Evolutionary conservation across 1,284 basidiomycete species (phyloP).

Genomic region (Naganishia sp.): DNA sequence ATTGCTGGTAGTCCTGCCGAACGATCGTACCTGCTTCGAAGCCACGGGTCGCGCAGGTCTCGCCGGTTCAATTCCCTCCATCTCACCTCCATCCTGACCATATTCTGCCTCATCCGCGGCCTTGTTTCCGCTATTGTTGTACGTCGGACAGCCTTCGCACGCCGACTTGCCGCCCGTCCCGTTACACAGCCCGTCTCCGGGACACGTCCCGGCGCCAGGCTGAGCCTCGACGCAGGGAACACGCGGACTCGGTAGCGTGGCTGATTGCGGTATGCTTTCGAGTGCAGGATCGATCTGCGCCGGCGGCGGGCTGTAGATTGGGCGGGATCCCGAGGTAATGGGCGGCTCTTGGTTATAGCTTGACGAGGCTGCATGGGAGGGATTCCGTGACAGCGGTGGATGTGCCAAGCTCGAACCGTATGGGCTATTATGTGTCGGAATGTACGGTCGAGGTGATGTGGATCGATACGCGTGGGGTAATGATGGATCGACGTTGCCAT

Average conservation of each 20-base stretch:
- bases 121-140: conserved; percentile 68
- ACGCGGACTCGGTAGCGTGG: background rate
- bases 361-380: background rate
- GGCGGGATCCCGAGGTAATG: background rate
- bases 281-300: background rate
- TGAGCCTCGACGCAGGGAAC: conserved; percentile 3
- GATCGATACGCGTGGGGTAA: conserved; percentile 13
- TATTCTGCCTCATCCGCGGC: conserved; percentile 10
- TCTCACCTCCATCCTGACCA: conserved; percentile 30
- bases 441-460: conserved; percentile 18
- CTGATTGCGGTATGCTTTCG: conserved; percentile 4
- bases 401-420: conserved; percentile 2
- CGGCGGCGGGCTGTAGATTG: background rate
- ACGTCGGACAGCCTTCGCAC: conserved; percentile 90
- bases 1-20: conserved; percentile 25
- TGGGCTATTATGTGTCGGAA: conserved; percentile 1
- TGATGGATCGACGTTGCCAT: conserved; percentile 5
- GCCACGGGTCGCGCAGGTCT: conserved; percentile 15
- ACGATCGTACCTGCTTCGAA: conserved; percentile 29
- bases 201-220: conserved; percentile 68
- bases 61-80: conserved; percentile 50
- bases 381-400: background rate
- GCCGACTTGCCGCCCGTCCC: conserved; percentile 87
- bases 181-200: conserved; percentile 92
- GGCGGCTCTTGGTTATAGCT: background rate